Evolutionary conservation across 2,329 filamentous ascomycete species (phyloP).

Genomic region (Herpotrichia juniperi): DNA sequence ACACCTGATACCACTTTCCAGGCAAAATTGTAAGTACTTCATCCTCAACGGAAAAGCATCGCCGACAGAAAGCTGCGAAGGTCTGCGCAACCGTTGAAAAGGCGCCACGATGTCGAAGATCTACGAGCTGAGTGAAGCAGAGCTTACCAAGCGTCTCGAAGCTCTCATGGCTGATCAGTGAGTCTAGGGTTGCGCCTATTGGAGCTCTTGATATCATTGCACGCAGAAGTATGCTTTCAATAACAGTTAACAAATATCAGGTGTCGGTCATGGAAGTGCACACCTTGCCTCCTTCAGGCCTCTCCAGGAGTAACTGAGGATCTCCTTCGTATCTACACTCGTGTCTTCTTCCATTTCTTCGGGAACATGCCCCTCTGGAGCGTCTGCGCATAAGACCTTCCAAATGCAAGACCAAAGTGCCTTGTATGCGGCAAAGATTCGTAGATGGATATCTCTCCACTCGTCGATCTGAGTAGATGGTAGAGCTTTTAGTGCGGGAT

Average conservation of each 20-base stretch:
- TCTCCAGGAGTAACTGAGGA: conserved; percentile 93
- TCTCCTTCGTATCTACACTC: conserved; percentile 81
- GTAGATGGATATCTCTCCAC: conserved; percentile 56
- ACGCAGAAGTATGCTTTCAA: conserved; percentile 70
- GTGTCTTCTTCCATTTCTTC: conserved; percentile 76
- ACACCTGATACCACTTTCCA: conserved; percentile 68
- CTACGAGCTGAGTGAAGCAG: conserved; percentile 81
- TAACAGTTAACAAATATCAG: conserved; percentile 4
- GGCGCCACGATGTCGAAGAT: conserved; percentile 85
- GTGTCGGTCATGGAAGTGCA: conserved; percentile 12
- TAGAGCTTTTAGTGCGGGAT: conserved; percentile 19
- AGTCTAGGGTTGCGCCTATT: conserved; percentile 26
- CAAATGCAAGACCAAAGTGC: conserved; percentile 80
- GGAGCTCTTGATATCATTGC: conserved; percentile 47
- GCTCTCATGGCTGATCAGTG: conserved; percentile 47
- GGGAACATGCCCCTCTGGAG: conserved; percentile 85
- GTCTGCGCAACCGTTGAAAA: conserved; percentile 93
- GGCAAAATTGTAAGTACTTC: conserved; percentile 58
- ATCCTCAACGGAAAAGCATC: conserved; percentile 60
- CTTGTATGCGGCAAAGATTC: conserved; percentile 66
- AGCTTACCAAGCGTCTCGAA: conserved; percentile 73
- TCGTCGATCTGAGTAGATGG: conserved; percentile 13
- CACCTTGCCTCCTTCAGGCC: conserved; percentile 94
- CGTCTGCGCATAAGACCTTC: conserved; percentile 86
- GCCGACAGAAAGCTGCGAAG: conserved; percentile 80